Percentiles rank a stretch among this genome's conserved stretches.
phyloP scores from a whole-genome alignment of 768 basidiomycete species.

The Lyophyllum atratum region DNA sequence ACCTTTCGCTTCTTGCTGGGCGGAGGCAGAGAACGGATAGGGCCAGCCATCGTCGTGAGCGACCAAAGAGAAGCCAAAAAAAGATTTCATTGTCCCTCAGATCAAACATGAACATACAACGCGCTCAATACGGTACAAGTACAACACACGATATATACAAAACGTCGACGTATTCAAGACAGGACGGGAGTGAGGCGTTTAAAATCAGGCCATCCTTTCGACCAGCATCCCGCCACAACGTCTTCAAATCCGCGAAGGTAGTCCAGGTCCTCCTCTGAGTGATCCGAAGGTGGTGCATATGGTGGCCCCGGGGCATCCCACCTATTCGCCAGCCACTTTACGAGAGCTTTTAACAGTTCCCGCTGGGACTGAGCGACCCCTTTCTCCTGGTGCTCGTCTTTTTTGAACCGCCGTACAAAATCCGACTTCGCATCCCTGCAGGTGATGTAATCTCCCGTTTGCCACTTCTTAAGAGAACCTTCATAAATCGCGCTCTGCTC shows the following conservation, averaged over 20 bases:
- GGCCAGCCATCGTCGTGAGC: slow-evolving; percentile 22
- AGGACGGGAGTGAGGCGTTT: background rate
- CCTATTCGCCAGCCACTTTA: background rate
- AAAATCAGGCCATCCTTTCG: background rate
- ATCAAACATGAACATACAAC: slow-evolving; percentile 6
- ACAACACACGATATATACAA: too few species aligned
- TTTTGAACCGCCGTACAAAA: background rate
- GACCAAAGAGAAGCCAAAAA: too few species aligned
- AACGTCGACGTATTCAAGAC: too few species aligned
- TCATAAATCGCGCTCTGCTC: background rate
- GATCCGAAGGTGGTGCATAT: background rate
- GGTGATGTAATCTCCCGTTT: too few species aligned
- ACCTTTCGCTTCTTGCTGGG: slow-evolving; percentile 52
- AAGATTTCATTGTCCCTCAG: background rate
- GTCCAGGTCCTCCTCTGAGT: background rate
- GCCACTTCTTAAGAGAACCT: background rate
- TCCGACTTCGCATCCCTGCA: background rate
- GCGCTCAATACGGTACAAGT: too few species aligned
- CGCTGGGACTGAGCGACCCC: background rate
- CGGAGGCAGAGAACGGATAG: slow-evolving; percentile 50
- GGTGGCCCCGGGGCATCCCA: too few species aligned
- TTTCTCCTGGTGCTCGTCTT: background rate
- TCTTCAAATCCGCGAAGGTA: background rate
- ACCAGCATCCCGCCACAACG: background rate
- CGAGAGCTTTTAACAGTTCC: background rate